Evolutionary conservation across 1,284 basidiomycete species (phyloP).

Genomic region (Sporisorium sorghi): DNA sequence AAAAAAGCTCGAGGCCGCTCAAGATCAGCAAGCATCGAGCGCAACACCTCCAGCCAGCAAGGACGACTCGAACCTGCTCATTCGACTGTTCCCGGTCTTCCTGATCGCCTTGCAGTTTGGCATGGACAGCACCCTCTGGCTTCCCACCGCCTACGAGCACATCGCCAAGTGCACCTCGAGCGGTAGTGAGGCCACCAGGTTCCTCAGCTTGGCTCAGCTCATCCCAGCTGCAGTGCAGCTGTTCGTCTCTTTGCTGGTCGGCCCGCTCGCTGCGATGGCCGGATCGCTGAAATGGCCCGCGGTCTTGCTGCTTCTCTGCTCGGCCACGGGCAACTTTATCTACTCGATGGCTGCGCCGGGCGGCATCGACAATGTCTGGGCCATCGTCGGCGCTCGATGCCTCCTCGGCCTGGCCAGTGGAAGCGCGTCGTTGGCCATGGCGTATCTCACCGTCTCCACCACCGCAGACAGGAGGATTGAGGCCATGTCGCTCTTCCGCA

Average conservation of each 20-base stretch:
- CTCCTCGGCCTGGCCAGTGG: constrained; percentile 20
- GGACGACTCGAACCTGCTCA: constrained; percentile 4
- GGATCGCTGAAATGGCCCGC: constrained; percentile 18
- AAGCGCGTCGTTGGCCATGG: constrained; percentile 15
- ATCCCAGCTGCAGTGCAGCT: constrained; percentile 20
- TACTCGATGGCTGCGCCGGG: constrained; percentile 9
- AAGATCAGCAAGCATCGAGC: neutral
- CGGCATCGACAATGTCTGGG: constrained; percentile 20
- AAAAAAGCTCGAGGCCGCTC: neutral
- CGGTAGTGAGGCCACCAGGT: constrained; percentile 1
- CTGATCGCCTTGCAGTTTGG: constrained; percentile 24
- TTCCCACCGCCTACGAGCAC: constrained; percentile 16
- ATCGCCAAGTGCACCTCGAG: constrained; percentile 11
- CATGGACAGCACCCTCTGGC: constrained; percentile 30
- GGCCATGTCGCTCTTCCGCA: constrained; percentile 17
- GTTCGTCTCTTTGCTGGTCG: constrained; percentile 17
- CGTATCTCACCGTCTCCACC: constrained; percentile 13
- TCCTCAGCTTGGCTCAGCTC: constrained; percentile 23
- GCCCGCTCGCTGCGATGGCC: constrained; percentile 8
- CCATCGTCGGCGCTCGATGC: constrained; percentile 15
- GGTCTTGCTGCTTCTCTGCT: constrained; percentile 7
- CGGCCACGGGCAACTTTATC: constrained; percentile 20
- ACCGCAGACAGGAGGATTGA: constrained; percentile 11
- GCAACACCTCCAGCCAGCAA: neutral
- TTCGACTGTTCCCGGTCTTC: constrained; percentile 7